Evolutionary conservation across 1,284 basidiomycete genomes (phyloP).

Genomic region (Ustilago tritici): DNA sequence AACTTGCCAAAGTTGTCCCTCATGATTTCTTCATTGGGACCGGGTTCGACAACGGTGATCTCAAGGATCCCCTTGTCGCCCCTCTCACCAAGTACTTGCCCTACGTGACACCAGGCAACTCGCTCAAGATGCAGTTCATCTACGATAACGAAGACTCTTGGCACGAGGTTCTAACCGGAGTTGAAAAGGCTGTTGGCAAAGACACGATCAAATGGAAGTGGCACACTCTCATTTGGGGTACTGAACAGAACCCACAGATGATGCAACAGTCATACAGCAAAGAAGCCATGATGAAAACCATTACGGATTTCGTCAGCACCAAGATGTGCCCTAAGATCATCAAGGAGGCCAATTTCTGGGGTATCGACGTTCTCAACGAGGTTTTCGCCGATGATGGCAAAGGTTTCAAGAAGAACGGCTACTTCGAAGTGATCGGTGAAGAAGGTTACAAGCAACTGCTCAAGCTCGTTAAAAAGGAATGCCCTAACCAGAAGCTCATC

Average conservation of each 20-base stretch:
- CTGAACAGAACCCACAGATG: slow-evolving; percentile 31
- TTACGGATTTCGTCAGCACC: slow-evolving; percentile 42
- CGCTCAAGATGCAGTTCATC: slow-evolving; percentile 40
- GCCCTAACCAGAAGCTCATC: slow-evolving; percentile 43
- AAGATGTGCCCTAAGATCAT: slow-evolving; percentile 51
- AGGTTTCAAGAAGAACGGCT: slow-evolving; percentile 51
- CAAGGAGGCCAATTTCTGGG: slow-evolving; percentile 50
- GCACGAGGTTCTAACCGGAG: slow-evolving; percentile 29
- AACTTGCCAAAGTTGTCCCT: slow-evolving; percentile 26
- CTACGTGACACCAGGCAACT: slow-evolving; percentile 30
- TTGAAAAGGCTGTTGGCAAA: slow-evolving; percentile 19
- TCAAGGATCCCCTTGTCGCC: slow-evolving; percentile 27
- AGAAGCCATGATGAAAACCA: slow-evolving; percentile 51
- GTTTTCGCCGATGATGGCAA: slow-evolving; percentile 41
- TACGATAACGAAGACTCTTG: slow-evolving; percentile 39
- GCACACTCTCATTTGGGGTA: slow-evolving; percentile 47
- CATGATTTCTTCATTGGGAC: slow-evolving; percentile 41
- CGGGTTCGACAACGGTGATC: slow-evolving; percentile 43
- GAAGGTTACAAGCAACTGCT: slow-evolving; percentile 44
- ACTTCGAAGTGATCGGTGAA: slow-evolving; percentile 47
- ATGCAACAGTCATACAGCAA: slow-evolving; percentile 43
- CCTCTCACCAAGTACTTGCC: slow-evolving; percentile 29
- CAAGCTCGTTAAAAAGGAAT: slow-evolving; percentile 44
- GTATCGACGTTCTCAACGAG: slow-evolving; percentile 50
- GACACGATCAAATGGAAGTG: slow-evolving; percentile 30